A percentile compares a stretch with the other conserved stretches of the same genome.
These are phyloP conservation scores for Gymnopilus dilepis DNA, from an alignment of 768 basidiomycete genomes.

Conservation along the genomic window DNA sequence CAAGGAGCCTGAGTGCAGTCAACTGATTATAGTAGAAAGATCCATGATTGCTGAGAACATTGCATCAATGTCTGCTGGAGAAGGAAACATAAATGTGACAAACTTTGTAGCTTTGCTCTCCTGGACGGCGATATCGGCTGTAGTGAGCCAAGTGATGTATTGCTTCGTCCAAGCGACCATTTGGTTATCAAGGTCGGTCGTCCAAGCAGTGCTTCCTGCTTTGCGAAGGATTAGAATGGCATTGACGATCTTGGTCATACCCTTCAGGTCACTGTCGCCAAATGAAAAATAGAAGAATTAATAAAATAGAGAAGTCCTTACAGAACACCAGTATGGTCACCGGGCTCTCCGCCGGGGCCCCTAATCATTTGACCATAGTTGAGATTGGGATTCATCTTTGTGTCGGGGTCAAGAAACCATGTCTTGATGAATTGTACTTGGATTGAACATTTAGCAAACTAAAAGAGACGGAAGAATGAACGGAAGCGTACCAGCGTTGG, in stretches of 20 bases:
- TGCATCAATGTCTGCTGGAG: background rate
- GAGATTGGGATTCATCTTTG: constrained; percentile 69
- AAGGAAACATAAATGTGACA: background rate
- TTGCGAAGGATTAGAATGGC: constrained; percentile 60
- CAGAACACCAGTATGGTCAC: constrained; percentile 61
- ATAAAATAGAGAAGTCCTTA: constrained; percentile 32
- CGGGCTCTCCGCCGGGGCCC: constrained; percentile 43
- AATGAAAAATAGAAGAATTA: background rate
- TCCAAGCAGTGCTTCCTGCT: constrained; percentile 57
- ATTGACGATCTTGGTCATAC: constrained; percentile 59
- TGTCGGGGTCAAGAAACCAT: constrained; percentile 64
- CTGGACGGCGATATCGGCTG: constrained; percentile 50
- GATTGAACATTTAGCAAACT: background rate
- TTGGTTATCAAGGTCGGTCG: constrained; percentile 52
- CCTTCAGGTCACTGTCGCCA: constrained; percentile 57
- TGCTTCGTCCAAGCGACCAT: constrained; percentile 56
- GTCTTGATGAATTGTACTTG: constrained; percentile 53
- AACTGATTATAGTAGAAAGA: constrained; percentile 68
- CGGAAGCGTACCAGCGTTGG: constrained; percentile 39
- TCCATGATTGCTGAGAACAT: constrained; percentile 61
- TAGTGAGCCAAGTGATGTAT: constrained; percentile 63
- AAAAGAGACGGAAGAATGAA: background rate
- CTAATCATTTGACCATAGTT: constrained; percentile 59
- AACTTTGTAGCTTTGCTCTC: constrained; percentile 58
- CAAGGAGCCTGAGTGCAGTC: constrained; percentile 58